phyloP scores from a whole-genome alignment of 139 green algal species.

The Chlorella sp. region DNA sequence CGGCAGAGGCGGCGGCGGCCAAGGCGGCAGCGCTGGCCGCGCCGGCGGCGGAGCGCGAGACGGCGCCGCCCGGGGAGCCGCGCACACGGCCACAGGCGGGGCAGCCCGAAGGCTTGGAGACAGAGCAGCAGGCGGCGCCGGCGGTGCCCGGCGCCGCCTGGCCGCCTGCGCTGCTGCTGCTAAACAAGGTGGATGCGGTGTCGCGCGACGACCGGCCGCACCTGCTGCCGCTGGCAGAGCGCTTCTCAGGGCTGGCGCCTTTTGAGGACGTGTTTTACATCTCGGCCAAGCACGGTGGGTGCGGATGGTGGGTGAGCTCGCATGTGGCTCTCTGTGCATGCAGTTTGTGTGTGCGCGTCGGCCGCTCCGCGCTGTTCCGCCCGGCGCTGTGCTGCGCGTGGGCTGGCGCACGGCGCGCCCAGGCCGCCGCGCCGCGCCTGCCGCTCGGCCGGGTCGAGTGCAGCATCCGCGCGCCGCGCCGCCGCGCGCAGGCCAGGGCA shows the following conservation, averaged over 20 bases:
- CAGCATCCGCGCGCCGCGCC: too few relatives aligned
- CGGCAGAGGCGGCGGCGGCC: too few relatives aligned
- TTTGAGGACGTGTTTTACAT: conserved; percentile 40
- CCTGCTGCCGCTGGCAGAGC: conserved; percentile 21
- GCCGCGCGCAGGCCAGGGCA: conserved; percentile 7
- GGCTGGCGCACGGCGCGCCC: neutral
- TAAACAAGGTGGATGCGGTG: conserved; percentile 65
- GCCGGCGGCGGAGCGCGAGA: too few relatives aligned
- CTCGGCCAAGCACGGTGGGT: conserved; percentile 25
- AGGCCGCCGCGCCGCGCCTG: too few relatives aligned
- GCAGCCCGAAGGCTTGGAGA: neutral
- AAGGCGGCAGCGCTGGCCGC: too few relatives aligned
- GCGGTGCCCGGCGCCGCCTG: neutral
- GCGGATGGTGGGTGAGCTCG: neutral
- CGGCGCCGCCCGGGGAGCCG: too few relatives aligned
- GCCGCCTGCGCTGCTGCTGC: conserved; percentile 39
- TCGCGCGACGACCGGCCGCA: neutral
- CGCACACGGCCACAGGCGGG: too few relatives aligned
- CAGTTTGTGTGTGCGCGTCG: neutral
- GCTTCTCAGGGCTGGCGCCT: neutral
- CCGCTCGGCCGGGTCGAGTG: neutral
- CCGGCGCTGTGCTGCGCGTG: neutral
- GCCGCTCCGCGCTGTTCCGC: neutral
- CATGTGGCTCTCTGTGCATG: neutral
- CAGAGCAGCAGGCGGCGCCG: neutral